phyloP scores from a whole-genome alignment of 2,329 filamentous ascomycete species.

The Cytospora piceicola region DNA sequence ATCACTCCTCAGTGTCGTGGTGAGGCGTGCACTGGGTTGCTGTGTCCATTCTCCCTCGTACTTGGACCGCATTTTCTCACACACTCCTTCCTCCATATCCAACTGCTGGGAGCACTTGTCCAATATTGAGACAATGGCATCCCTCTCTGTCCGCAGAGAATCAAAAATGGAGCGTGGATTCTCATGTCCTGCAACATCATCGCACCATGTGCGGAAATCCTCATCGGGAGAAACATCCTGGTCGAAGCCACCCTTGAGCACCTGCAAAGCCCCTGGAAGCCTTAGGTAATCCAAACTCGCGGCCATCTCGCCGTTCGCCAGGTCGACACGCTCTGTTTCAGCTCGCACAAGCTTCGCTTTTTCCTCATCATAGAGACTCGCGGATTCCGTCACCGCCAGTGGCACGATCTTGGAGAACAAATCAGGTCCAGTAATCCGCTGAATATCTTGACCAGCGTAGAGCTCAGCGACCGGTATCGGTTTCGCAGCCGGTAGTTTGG shows the following conservation, averaged over 20 bases:
- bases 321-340: slow-evolving; percentile 90
- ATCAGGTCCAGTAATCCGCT: slow-evolving; percentile 94
- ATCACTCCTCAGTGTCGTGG: slow-evolving; percentile 83
- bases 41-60: slow-evolving; percentile 97
- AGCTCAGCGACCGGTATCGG: slow-evolving; percentile 96
- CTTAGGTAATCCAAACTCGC: slow-evolving; percentile 93
- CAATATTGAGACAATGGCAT: slow-evolving; percentile 70
- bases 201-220: slow-evolving; percentile 92
- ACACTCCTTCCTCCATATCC: slow-evolving; percentile 96
- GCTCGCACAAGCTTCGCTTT: slow-evolving; percentile 94
- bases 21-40: slow-evolving; percentile 89
- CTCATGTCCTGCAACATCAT: slow-evolving; percentile 85
- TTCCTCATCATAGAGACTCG: slow-evolving; percentile 96
- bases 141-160: slow-evolving; percentile 75
- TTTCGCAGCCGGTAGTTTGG: slow-evolving; percentile 93
- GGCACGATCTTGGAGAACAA: slow-evolving; percentile 97
- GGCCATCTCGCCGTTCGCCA: slow-evolving; percentile 93
- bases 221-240: slow-evolving; percentile 87
- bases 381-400: slow-evolving; percentile 93
- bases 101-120: slow-evolving; percentile 85
- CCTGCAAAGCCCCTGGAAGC: slow-evolving; percentile 83
- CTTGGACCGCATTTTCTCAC: slow-evolving; percentile 98
- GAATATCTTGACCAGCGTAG: slow-evolving; percentile 96
- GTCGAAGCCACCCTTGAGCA: slow-evolving; percentile 90
- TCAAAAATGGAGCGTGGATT: slow-evolving; percentile 81